phyloP scores from a whole-genome alignment of 148 eudicot genomes.

The Rhododendron williamsianum region DNA sequence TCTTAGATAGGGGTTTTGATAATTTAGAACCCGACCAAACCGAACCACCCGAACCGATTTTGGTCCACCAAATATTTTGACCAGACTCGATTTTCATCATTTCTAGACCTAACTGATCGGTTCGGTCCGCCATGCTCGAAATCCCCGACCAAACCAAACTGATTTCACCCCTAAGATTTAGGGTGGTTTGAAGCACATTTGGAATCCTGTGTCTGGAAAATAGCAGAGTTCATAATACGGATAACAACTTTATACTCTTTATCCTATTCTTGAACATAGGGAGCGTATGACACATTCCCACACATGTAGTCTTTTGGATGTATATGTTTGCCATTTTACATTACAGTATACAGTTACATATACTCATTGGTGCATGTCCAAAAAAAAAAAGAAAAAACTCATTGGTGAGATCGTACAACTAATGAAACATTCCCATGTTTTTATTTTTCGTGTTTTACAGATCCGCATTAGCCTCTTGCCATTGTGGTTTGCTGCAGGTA shows the following conservation, averaged over 20 bases:
- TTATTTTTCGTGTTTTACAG: slow-evolving; percentile 33
- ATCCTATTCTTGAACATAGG: background rate
- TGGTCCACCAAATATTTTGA: background rate
- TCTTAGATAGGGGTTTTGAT: background rate
- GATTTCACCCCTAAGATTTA: background rate
- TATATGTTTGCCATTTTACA: background rate
- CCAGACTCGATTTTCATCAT: background rate
- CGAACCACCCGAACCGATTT: background rate
- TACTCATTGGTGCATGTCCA: background rate
- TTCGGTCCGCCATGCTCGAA: background rate
- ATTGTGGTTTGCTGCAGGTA: slow-evolving; percentile 79
- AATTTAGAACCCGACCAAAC: background rate
- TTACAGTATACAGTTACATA: background rate
- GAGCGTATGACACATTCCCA: background rate
- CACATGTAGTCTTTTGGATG: background rate
- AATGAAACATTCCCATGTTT: background rate
- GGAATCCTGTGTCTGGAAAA: background rate
- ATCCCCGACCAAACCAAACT: background rate
- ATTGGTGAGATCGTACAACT: background rate
- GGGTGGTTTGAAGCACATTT: background rate
- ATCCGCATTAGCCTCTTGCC: slow-evolving; percentile 65
- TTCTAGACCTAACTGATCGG: background rate
- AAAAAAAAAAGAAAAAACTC: too few species aligned
- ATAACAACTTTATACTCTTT: background rate
- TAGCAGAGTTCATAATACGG: background rate